Evolutionary conservation across 2,329 filamentous ascomycete genomes (phyloP).

Genomic region (Verticillium isaacii): DNA sequence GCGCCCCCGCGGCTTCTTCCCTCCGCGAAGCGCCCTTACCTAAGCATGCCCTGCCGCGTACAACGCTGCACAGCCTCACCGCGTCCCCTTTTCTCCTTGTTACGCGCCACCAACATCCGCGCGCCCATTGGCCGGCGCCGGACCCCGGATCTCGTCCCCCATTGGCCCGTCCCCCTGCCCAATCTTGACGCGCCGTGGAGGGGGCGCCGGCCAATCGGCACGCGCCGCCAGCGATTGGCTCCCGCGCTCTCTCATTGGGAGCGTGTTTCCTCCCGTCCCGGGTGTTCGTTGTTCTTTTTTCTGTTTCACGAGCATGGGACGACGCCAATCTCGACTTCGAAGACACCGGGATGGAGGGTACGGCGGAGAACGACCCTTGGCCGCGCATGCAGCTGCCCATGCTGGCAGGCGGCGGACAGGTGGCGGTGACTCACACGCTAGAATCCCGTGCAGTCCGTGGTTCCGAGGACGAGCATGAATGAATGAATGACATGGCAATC

Average conservation of each 20-base stretch:
- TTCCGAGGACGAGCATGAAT: not conserved
- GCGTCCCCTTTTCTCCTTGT: no score
- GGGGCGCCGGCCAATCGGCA: constrained; percentile 9
- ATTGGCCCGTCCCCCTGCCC: not conserved
- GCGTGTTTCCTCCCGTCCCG: not conserved
- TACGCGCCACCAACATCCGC: not conserved
- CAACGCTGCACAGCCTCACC: constrained; percentile 1
- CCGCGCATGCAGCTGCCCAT: not conserved
- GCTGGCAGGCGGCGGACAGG: not conserved
- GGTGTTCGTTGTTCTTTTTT: not conserved
- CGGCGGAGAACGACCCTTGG: not conserved
- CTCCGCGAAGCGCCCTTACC: not conserved
- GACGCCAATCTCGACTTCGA: not conserved
- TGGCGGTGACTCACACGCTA: not conserved
- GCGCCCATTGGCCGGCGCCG: constrained; percentile 2
- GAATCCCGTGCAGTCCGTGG: not conserved
- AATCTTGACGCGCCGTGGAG: constrained; percentile 13
- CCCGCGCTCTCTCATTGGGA: not conserved
- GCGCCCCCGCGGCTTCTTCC: not conserved
- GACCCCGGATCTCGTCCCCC: constrained; percentile 1
- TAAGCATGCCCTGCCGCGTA: not conserved
- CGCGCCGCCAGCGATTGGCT: not conserved
- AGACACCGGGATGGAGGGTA: not conserved
- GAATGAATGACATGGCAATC: no score
- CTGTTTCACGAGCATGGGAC: not conserved